A percentile compares a stretch with the other conserved stretches of the same genome.
These are phyloP conservation scores for Populus trichocarpa DNA, from an alignment of 441 rosid genomes.

Conservation along the genomic window DNA sequence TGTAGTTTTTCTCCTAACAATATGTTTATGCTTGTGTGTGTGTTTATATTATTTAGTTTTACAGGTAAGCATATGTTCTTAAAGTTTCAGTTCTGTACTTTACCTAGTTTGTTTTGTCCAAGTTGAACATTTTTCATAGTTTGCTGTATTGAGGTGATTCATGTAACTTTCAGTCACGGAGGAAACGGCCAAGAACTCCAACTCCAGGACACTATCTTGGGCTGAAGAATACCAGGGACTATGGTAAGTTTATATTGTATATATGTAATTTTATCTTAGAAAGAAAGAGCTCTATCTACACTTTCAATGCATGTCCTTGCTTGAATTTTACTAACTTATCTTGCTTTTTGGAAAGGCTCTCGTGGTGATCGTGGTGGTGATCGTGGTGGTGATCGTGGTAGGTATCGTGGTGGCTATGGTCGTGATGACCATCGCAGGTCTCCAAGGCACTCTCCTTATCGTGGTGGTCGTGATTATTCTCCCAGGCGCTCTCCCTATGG, in stretches of 20 bases:
- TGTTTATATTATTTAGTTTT: background rate
- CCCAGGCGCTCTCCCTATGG: slow-evolving; percentile 62
- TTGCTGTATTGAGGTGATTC: slow-evolving; percentile 23
- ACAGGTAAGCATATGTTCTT: background rate
- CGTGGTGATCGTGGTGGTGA: slow-evolving; percentile 36
- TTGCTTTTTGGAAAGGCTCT: slow-evolving; percentile 29
- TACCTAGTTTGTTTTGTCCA: background rate
- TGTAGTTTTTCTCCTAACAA: background rate
- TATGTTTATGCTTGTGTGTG: background rate
- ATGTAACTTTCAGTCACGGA: slow-evolving; percentile 72
- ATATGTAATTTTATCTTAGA: background rate
- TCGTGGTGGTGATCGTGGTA: slow-evolving; percentile 30
- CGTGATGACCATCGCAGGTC: slow-evolving; percentile 66
- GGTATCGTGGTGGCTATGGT: slow-evolving; percentile 52
- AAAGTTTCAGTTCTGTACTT: background rate
- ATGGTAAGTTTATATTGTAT: slow-evolving; percentile 37
- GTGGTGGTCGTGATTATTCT: slow-evolving; percentile 69
- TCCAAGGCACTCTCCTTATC: slow-evolving; percentile 69
- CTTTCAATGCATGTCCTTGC: background rate
- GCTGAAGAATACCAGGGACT: slow-evolving; percentile 72
- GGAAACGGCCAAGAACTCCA: slow-evolving; percentile 94
- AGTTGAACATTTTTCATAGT: slow-evolving; percentile 1
- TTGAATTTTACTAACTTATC: background rate
- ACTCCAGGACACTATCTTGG: slow-evolving; percentile 99
- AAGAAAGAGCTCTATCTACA: background rate